Conservation (phyloP, 495 filamentous ascomycete genomes). For the Jackrogersella minutella region DNA sequence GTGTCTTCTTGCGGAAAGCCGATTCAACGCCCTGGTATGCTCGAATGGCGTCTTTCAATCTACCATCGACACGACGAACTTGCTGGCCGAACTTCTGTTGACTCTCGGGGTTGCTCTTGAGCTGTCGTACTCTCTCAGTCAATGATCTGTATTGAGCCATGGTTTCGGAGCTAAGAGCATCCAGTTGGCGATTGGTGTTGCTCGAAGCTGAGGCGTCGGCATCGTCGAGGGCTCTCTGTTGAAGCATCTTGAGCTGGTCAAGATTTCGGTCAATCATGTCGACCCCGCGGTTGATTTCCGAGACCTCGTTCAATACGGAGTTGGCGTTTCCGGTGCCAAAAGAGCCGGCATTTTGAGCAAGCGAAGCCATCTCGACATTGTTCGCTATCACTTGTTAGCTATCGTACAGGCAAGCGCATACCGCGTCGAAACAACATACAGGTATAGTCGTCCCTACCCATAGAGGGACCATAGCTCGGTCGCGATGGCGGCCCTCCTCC, state of each 20-base stretch:
- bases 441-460: constrained; percentile 58
- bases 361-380: constrained; percentile 70
- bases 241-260: constrained; percentile 63
- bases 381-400: constrained; percentile 44
- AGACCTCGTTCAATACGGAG: constrained; percentile 82
- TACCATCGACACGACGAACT: constrained; percentile 79
- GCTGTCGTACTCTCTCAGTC: constrained; percentile 72
- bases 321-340: constrained; percentile 65
- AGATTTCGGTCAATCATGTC: constrained; percentile 74
- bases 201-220: constrained; percentile 61
- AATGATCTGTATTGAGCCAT: constrained; percentile 82
- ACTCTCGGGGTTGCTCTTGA: constrained; percentile 81
- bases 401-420: background rate
- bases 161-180: constrained; percentile 69
- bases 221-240: constrained; percentile 66
- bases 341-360: constrained; percentile 57
- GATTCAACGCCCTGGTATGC: constrained; percentile 80
- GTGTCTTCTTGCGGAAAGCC: constrained; percentile 77
- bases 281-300: constrained; percentile 77
- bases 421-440: constrained; percentile 51
- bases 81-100: constrained; percentile 76
- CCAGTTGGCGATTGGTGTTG: constrained; percentile 64
- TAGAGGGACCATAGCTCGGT: constrained; percentile 51
- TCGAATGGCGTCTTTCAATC: constrained; percentile 78
- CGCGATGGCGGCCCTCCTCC: constrained; percentile 48